Base-by-base conservation (phyloP, 768 basidiomycete species). In the Leccinellum albellum region DNA sequence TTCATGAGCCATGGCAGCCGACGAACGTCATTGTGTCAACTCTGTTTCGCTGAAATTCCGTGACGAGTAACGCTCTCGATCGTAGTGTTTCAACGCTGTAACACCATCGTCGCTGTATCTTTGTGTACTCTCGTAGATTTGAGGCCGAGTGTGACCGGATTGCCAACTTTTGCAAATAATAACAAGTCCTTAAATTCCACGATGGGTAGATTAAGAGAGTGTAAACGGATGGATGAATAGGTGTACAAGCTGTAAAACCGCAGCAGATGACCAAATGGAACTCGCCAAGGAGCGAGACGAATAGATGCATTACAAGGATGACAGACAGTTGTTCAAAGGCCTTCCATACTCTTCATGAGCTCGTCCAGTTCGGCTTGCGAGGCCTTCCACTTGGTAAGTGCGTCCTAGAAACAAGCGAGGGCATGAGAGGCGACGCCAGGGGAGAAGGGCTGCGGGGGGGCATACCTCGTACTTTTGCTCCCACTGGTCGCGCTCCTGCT, bases 391-490 rank as follows among this genome's bases (percentile, higher is more conserved):
- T 94, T 94, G 59, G 67, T 76, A 59, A 81, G 65, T 59, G 80
- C 77, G 64, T 94, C 91, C 91, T 94, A 72, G 59, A 59, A 58
- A 31, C 42, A 32, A 44, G 13, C n/a, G 9, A 45, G 4, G 2
- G 26, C 12, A 45, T 56, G 47, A 56, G 50, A 64, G 42, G 20
- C 50, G 35, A 57, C 33, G 48, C 23, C 28, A 50, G 6, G 29
- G 9, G 14, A 17, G 12, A 2, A 14, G 13, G 2, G 42, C 33
- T 0, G 13, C 17, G n/a, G 24, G 20, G 21, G 20, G 13, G 75
- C 84, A 66, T 66, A 93, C 94, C 80, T 95, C 95, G 77, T 84
- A 90, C 76, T 96, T 98, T 81, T 87, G 84, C 84, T 97, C 95
- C 91, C 90, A 94, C 40, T 71, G 66, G 71, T 98, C 96, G 51